Conservation (phyloP, 495 filamentous ascomycete genomes). For the Lasiosphaeria ovina region DNA sequence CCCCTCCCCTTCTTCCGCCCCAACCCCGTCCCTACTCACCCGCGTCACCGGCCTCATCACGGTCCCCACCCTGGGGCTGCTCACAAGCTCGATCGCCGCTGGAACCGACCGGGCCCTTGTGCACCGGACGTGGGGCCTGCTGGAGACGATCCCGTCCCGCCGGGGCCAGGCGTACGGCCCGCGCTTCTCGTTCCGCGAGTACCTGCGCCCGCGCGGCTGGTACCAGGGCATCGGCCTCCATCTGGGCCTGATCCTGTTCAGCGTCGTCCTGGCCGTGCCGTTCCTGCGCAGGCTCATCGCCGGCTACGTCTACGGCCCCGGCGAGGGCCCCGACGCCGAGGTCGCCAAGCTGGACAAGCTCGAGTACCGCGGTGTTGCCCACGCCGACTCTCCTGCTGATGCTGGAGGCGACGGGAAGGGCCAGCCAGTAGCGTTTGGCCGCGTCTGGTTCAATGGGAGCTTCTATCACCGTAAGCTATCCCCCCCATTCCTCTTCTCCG, state of each 20-base stretch:
- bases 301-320: constrained; percentile 59
- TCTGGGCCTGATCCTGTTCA: constrained; percentile 49
- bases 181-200: constrained; percentile 70
- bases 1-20: constrained; percentile 43
- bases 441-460: constrained; percentile 57
- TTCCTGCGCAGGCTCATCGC: constrained; percentile 34
- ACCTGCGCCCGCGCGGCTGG: constrained; percentile 59
- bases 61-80: constrained; percentile 63
- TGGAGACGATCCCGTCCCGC: constrained; percentile 47
- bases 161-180: constrained; percentile 60
- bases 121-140: constrained; percentile 73
- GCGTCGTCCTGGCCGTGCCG: constrained; percentile 49
- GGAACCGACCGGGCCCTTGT: constrained; percentile 65
- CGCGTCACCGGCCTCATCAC: constrained; percentile 60
- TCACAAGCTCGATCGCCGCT: constrained; percentile 59
- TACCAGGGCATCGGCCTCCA: constrained; percentile 58
- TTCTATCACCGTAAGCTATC: constrained; percentile 59
- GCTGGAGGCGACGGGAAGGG: constrained; percentile 33
- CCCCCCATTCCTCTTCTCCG: no score
- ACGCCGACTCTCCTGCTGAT: constrained; percentile 51
- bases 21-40: constrained; percentile 33
- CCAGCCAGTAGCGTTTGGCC: constrained; percentile 47
- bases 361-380: constrained; percentile 65
- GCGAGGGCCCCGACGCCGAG: constrained; percentile 63
- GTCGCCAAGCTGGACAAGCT: constrained; percentile 54